phyloP scores from a whole-genome alignment of 352 stramenopile species.

The Pythium dissimile region DNA sequence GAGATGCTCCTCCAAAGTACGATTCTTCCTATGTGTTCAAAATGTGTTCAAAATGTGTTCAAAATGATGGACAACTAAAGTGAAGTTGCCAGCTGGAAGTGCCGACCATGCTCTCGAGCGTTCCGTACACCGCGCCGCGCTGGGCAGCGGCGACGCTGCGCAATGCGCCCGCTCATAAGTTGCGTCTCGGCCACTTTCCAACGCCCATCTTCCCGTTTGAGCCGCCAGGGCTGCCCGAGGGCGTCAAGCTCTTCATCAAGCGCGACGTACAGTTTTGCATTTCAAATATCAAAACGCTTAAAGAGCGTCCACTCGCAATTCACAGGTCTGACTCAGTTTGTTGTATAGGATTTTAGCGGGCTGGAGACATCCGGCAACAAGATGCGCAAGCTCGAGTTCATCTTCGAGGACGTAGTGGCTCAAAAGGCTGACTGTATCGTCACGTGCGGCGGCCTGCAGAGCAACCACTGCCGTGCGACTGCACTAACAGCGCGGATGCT shows the following conservation, averaged over 20 bases:
- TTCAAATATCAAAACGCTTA: no score
- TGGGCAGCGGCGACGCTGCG: conserved; percentile 53
- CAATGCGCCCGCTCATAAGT: conserved; percentile 40
- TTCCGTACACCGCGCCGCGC: conserved; percentile 52
- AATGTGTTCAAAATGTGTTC: background rate
- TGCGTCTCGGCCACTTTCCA: conserved; percentile 72
- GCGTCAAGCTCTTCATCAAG: conserved; percentile 82
- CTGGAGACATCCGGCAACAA: conserved; percentile 94
- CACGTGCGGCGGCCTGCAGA: conserved; percentile 92
- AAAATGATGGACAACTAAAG: background rate
- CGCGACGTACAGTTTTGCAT: conserved; percentile 74
- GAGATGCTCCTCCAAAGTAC: conserved; percentile 15
- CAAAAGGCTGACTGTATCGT: conserved; percentile 86
- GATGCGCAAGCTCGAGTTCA: conserved; percentile 94
- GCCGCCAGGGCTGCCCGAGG: conserved; percentile 60
- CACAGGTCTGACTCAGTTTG: background rate
- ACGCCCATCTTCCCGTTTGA: conserved; percentile 76
- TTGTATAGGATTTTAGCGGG: conserved; percentile 80
- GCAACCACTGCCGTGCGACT: conserved; percentile 92
- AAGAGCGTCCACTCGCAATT: no score
- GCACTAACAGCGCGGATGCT: conserved; percentile 86
- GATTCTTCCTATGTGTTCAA: no score
- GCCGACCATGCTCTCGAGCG: conserved; percentile 47
- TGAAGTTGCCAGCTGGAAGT: background rate
- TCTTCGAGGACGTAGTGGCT: conserved; percentile 88